These are phyloP conservation scores for Raffaelea arxii DNA, from an alignment of 2,329 filamentous ascomycete species.

Conservation along the genomic window DNA sequence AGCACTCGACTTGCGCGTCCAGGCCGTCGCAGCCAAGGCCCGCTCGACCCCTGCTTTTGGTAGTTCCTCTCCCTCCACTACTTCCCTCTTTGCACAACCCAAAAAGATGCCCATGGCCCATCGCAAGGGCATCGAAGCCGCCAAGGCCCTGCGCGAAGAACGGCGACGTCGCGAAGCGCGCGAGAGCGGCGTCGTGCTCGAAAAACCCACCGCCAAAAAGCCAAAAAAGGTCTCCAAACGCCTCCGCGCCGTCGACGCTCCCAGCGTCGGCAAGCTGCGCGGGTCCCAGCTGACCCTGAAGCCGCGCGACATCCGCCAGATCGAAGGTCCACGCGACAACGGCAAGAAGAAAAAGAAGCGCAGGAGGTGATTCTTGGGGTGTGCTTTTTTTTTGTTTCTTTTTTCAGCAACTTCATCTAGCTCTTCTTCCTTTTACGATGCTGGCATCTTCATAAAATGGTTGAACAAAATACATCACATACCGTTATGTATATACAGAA, in stretches of 20 bases:
- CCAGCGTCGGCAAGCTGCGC: constrained; percentile 69
- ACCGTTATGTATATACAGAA: no score
- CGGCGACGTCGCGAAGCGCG: constrained; percentile 68
- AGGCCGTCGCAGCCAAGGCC: constrained; percentile 65
- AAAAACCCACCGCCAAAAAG: constrained; percentile 32
- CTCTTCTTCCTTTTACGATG: no score
- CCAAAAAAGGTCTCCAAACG: constrained; percentile 29
- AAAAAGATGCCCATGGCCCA: constrained; percentile 78
- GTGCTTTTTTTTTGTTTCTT: no score
- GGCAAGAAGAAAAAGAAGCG: constrained; percentile 22
- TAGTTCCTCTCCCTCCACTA: constrained; percentile 52
- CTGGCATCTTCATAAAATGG: no score
- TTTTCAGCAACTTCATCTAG: no score
- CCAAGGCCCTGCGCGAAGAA: constrained; percentile 54
- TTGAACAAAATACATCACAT: no score
- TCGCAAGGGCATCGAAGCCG: constrained; percentile 71
- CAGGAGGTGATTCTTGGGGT: no score
- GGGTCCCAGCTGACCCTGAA: constrained; percentile 73
- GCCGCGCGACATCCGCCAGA: constrained; percentile 63
- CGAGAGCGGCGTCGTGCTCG: constrained; percentile 86
- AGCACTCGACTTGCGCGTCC: constrained; percentile 75
- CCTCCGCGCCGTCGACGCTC: constrained; percentile 49
- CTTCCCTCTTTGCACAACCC: constrained; percentile 66
- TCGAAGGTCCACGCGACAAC: constrained; percentile 42
- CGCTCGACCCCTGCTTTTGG: constrained; percentile 33